Percentiles rank a stretch among this genome's conserved stretches.
These are phyloP conservation scores for Ceriops decandra DNA, from an alignment of 345 rosid species.

Conservation along the genomic window DNA sequence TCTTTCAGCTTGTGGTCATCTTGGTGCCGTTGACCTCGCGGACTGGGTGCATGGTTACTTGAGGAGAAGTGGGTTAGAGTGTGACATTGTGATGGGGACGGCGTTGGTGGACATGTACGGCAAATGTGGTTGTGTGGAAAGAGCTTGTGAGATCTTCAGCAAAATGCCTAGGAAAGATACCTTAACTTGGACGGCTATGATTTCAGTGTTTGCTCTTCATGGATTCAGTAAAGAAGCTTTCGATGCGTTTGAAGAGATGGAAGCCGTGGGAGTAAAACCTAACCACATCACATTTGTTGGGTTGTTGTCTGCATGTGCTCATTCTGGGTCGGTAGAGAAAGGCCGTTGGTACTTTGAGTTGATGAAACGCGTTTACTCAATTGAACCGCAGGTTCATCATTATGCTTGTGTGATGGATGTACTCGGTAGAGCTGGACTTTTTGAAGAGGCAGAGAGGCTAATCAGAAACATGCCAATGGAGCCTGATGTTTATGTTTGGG, in stretches of 20 bases:
- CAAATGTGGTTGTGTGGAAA: slow-evolving; percentile 49
- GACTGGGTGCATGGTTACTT: slow-evolving; percentile 47
- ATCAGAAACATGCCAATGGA: slow-evolving; percentile 48
- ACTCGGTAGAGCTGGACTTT: slow-evolving; percentile 48
- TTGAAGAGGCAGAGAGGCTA: slow-evolving; percentile 49
- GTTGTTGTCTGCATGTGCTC: slow-evolving; percentile 59
- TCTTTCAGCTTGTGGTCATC: slow-evolving; percentile 59
- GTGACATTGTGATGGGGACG: slow-evolving; percentile 47
- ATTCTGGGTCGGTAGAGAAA: slow-evolving; percentile 50
- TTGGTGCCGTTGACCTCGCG: slow-evolving; percentile 54
- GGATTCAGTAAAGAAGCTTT: slow-evolving; percentile 51
- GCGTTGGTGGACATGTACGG: slow-evolving; percentile 65
- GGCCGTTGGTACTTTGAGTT: slow-evolving; percentile 45
- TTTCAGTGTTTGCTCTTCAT: slow-evolving; percentile 52
- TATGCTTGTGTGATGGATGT: slow-evolving; percentile 57
- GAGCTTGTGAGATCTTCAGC: slow-evolving; percentile 43
- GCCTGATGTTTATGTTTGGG: slow-evolving; percentile 58
- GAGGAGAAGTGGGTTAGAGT: slow-evolving; percentile 41
- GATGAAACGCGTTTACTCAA: slow-evolving; percentile 39
- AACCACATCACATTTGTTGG: slow-evolving; percentile 57
- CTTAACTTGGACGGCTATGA: slow-evolving; percentile 61
- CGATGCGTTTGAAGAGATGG: slow-evolving; percentile 43
- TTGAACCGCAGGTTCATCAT: slow-evolving; percentile 46
- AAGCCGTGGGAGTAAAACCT: slow-evolving; percentile 37
- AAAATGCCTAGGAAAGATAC: slow-evolving; percentile 47